Conservation (phyloP, 2,329 filamentous ascomycete species). For the Cordyceps sp. region DNA sequence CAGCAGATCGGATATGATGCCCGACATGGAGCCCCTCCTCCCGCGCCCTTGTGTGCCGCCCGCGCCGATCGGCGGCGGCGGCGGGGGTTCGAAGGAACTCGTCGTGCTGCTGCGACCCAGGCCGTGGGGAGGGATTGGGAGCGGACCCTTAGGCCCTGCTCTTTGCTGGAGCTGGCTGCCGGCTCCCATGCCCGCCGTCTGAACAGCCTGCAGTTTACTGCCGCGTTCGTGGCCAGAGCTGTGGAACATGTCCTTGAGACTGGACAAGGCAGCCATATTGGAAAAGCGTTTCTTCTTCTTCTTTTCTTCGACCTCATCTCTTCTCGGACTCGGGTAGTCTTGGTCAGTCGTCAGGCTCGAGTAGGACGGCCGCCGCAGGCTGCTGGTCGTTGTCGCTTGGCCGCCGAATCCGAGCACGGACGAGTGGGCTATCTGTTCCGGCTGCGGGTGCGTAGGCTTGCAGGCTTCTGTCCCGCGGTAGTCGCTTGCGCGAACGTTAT, state of each 20-base stretch:
- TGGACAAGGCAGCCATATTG: conserved; percentile 15
- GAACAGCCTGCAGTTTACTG: conserved; percentile 1
- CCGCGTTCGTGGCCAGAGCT: conserved; percentile 7
- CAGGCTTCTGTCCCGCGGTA: background rate
- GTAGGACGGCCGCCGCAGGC: background rate
- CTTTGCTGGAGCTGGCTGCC: too few relatives aligned
- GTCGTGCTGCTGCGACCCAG: conserved; percentile 9
- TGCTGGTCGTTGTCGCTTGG: too few relatives aligned
- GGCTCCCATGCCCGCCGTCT: too few relatives aligned
- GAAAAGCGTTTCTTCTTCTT: conserved; percentile 32
- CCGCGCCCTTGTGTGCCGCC: conserved; percentile 7
- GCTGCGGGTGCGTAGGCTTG: too few relatives aligned
- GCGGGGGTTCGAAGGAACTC: conserved; percentile 5
- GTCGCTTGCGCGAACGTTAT: background rate
- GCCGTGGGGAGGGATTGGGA: conserved; percentile 4
- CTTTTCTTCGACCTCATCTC: conserved; percentile 3
- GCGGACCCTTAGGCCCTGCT: background rate
- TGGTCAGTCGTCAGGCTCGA: conserved; percentile 4
- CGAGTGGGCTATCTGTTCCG: too few relatives aligned
- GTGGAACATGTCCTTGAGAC: conserved; percentile 12
- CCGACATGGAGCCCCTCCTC: conserved; percentile 13
- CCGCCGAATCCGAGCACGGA: too few relatives aligned
- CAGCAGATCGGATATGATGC: conserved; percentile 13
- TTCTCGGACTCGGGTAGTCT: background rate
- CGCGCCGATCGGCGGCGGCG: conserved; percentile 4